phyloP scores from a whole-genome alignment of 768 basidiomycete genomes.

The Tephrocybe sp. region DNA sequence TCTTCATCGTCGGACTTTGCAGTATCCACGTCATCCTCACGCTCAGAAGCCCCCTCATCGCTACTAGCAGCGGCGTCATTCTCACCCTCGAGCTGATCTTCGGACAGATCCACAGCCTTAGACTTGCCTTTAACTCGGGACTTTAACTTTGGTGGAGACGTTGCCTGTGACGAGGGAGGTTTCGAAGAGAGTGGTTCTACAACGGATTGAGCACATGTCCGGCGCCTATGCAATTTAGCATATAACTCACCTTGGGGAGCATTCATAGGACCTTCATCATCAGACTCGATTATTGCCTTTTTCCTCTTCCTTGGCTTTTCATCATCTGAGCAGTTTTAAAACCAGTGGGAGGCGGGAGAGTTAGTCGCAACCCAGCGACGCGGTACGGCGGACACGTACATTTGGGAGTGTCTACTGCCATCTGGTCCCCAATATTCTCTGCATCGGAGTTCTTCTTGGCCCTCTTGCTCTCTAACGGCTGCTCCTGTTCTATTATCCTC shows the following conservation, averaged over 20 bases:
- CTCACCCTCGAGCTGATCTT: slow-evolving; percentile 26
- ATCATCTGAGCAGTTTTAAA: too few species aligned
- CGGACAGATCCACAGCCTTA: slow-evolving; percentile 22
- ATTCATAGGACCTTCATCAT: slow-evolving; percentile 38
- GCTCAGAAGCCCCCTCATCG: slow-evolving; percentile 27
- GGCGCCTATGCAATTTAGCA: neutral
- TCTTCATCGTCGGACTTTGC: slow-evolving; percentile 27
- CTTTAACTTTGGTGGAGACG: slow-evolving; percentile 10
- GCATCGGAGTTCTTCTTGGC: too few species aligned
- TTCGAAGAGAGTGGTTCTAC: slow-evolving; percentile 14
- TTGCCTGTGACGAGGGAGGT: slow-evolving; percentile 10
- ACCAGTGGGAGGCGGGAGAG: too few species aligned
- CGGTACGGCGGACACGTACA: too few species aligned
- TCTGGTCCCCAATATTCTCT: too few species aligned
- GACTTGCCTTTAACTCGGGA: slow-evolving; percentile 23
- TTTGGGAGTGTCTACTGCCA: too few species aligned
- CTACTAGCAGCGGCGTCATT: slow-evolving; percentile 19
- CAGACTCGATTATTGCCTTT: slow-evolving; percentile 51
- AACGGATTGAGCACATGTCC: slow-evolving; percentile 6
- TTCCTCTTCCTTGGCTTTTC: slow-evolving; percentile 36
- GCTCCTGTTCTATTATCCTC: slow-evolving; percentile 27
- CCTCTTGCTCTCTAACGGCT: too few species aligned
- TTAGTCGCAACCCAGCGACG: too few species aligned
- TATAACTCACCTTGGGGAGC: slow-evolving; percentile 7
- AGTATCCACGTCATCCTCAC: slow-evolving; percentile 31